phyloP scores from a whole-genome alignment of 2,329 filamentous ascomycete genomes.

The Polychaeton citri region DNA sequence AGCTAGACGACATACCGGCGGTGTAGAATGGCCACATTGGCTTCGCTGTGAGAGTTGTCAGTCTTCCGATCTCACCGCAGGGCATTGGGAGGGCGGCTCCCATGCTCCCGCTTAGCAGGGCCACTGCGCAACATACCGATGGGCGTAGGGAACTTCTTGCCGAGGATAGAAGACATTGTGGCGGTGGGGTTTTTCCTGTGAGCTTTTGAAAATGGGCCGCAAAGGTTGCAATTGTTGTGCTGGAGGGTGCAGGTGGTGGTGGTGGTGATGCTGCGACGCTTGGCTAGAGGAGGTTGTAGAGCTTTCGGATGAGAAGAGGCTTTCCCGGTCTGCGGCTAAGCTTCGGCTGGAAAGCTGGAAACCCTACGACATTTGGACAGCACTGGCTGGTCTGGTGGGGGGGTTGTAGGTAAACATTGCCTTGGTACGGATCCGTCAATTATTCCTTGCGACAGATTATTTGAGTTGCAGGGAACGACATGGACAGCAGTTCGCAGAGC shows the following conservation, averaged over 20 bases:
- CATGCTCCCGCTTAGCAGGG: not conserved
- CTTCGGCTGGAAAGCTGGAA: no score
- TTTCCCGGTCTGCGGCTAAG: not conserved
- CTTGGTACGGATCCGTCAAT: no score
- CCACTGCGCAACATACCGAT: slow-evolving; percentile 29
- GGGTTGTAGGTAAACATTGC: no score
- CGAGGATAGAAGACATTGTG: slow-evolving; percentile 31
- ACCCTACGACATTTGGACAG: no score
- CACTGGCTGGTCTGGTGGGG: no score
- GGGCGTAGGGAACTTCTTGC: slow-evolving; percentile 38
- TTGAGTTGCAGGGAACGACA: slow-evolving; percentile 3
- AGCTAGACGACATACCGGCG: slow-evolving; percentile 68
- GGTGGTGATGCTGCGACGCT: not conserved
- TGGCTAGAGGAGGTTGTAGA: not conserved
- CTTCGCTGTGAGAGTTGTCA: slow-evolving; percentile 45
- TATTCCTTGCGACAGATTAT: no score
- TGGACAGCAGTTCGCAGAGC: slow-evolving; percentile 14
- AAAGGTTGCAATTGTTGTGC: no score
- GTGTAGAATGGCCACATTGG: slow-evolving; percentile 88
- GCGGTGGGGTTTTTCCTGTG: slow-evolving; percentile 2
- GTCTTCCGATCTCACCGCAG: no score
- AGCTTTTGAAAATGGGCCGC: not conserved
- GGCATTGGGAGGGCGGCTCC: no score
- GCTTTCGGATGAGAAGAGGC: not conserved
- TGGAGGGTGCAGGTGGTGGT: no score